Percentiles rank a stretch among this genome's conserved stretches.
These are phyloP conservation scores for Rhodotorula sp. DNA, from an alignment of 1,284 basidiomycete species.

Conservation along the genomic window DNA sequence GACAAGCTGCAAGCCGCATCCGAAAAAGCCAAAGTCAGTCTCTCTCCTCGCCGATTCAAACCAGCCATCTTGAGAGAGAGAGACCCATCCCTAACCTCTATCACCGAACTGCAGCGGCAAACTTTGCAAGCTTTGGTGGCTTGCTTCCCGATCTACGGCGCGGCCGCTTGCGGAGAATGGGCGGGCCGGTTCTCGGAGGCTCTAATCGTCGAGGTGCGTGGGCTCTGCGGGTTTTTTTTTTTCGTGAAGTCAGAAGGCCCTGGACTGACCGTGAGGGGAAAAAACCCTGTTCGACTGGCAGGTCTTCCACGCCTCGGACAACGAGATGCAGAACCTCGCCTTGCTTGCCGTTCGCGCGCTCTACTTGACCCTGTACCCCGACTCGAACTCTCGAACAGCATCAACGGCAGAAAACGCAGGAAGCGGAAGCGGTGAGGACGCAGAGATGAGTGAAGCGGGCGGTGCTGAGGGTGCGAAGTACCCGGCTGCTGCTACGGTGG, in stretches of 20 bases:
- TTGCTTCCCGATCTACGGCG: conserved; percentile 80
- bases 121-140: conserved; percentile 69
- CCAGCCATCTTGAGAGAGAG: neutral
- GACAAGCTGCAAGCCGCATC: conserved; percentile 88
- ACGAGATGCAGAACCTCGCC: conserved; percentile 67
- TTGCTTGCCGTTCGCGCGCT: conserved; percentile 68
- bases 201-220: conserved; percentile 74
- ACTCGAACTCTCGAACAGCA: neutral
- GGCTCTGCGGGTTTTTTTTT: no score
- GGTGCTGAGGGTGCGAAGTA: conserved; percentile 40
- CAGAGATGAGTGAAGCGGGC: neutral
- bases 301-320: conserved; percentile 82
- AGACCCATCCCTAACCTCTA: neutral
- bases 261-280: no score
- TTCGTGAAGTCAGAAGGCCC: no score
- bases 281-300: conserved; percentile 46
- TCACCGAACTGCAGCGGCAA: conserved; percentile 61
- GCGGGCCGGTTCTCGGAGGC: conserved; percentile 80
- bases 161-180: conserved; percentile 59
- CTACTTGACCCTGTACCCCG: conserved; percentile 66
- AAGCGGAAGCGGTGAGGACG: neutral
- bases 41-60: neutral
- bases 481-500: conserved; percentile 46
- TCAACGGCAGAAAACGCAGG: neutral
- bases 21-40: conserved; percentile 72